Percentiles rank a stretch among this genome's conserved stretches.
Conservation (phyloP, 257 asterid genomes). For the Nicotiana benthamiana region DNA sequence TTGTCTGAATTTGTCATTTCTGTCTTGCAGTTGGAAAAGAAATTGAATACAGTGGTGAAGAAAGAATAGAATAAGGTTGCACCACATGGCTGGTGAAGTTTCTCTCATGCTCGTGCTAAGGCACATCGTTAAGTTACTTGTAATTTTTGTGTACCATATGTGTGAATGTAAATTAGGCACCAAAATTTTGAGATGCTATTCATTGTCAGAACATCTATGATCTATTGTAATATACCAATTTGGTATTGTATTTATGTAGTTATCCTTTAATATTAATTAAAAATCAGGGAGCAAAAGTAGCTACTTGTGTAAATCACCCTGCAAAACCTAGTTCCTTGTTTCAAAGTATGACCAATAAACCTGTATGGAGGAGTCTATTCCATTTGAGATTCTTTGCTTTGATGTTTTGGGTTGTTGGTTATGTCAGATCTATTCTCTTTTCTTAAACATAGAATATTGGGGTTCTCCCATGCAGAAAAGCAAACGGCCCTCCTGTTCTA, state of each 20-base stretch:
- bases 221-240: constrained; percentile 16
- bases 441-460: background rate
- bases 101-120: background rate
- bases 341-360: background rate
- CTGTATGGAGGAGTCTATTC: background rate
- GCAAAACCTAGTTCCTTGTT: background rate
- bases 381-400: background rate
- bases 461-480: no score
- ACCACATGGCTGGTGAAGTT: background rate
- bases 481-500: no score
- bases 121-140: background rate
- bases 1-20: background rate
- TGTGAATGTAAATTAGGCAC: constrained; percentile 22
- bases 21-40: constrained; percentile 63
- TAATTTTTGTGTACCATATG: constrained; percentile 11
- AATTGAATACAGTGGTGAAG: constrained; percentile 20
- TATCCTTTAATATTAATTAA: background rate
- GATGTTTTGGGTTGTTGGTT: background rate
- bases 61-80: background rate
- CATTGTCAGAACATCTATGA: constrained; percentile 7
- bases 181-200: constrained; percentile 22
- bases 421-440: background rate
- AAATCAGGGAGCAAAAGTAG: background rate
- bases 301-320: background rate
- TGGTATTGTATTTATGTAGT: background rate